A percentile compares a stretch with the other conserved stretches of the same genome.
phyloP scores from a whole-genome alignment of 164 flowering plant genomes.

The Dillenia turbinata region DNA sequence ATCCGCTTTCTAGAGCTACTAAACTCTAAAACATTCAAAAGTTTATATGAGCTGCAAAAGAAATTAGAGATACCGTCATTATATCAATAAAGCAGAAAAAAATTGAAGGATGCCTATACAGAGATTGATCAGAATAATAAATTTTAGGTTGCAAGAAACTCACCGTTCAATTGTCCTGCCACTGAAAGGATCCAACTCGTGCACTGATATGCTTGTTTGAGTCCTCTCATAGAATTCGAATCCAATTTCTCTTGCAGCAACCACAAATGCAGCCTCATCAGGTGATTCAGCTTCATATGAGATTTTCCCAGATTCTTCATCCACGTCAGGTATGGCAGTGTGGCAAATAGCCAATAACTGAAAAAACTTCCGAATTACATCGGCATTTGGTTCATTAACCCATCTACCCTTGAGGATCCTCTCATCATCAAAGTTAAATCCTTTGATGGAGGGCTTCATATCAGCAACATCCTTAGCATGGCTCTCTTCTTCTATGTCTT shows the following conservation, averaged over 20 bases:
- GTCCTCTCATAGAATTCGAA: constrained; percentile 61
- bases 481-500: constrained; percentile 34
- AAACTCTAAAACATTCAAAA: constrained; percentile 46
- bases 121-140: too few species aligned
- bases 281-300: constrained; percentile 87
- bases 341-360: constrained; percentile 69
- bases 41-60: constrained; percentile 37
- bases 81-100: too few species aligned
- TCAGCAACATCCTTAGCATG: constrained; percentile 20
- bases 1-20: constrained; percentile 60
- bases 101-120: too few species aligned
- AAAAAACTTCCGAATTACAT: constrained; percentile 53
- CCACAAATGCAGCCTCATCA: constrained; percentile 73
- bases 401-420: constrained; percentile 69
- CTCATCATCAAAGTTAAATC: constrained; percentile 69
- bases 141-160: too few species aligned
- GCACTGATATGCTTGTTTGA: constrained; percentile 44
- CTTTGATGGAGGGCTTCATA: constrained; percentile 40
- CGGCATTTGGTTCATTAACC: constrained; percentile 55
- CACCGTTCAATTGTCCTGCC: constrained; percentile 37
- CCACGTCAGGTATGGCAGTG: constrained; percentile 61
- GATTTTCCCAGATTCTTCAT: constrained; percentile 42
- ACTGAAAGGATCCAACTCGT: constrained; percentile 37
- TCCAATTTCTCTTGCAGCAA: constrained; percentile 74
- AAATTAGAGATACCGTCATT: background rate